A percentile compares a stretch with the other conserved stretches of the same genome.
phyloP scores from a whole-genome alignment of 371 early-diverging fungal genomes.

The Smittium culicis region DNA sequence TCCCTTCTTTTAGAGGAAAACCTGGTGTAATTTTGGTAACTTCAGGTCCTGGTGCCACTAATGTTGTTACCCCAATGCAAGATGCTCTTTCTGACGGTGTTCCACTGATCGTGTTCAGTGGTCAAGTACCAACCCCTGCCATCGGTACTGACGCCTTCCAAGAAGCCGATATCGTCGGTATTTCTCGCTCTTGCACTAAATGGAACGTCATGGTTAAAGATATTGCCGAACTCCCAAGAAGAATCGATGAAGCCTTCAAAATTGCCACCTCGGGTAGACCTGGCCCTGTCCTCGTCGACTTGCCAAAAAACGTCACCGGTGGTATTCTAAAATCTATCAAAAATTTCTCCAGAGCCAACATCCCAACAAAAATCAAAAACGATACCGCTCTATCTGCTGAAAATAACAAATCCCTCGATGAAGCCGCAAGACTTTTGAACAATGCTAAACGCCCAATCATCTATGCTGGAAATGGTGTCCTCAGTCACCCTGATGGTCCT shows the following conservation, averaged over 20 bases:
- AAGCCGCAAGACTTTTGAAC: slow-evolving; percentile 73
- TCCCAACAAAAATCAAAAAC: slow-evolving; percentile 38
- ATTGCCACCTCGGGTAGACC: slow-evolving; percentile 93
- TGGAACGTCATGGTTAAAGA: slow-evolving; percentile 98
- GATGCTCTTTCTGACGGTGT: slow-evolving; percentile 90
- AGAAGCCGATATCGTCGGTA: slow-evolving; percentile 92
- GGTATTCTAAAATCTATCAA: slow-evolving; percentile 71
- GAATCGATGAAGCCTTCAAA: slow-evolving; percentile 92
- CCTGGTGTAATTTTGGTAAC: slow-evolving; percentile 93
- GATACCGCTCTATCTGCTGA: slow-evolving; percentile 19
- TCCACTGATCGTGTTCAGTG: slow-evolving; percentile 87
- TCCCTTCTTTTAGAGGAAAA: slow-evolving; percentile 44
- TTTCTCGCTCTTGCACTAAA: slow-evolving; percentile 88
- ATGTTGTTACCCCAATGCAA: slow-evolving; percentile 92
- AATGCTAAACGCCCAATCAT: slow-evolving; percentile 80
- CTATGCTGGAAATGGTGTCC: slow-evolving; percentile 87
- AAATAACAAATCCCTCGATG: slow-evolving; percentile 30
- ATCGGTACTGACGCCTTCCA: slow-evolving; percentile 96
- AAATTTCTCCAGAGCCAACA: slow-evolving; percentile 52
- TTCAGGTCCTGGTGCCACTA: slow-evolving; percentile 96
- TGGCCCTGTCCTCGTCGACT: slow-evolving; percentile 92
- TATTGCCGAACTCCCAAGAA: slow-evolving; percentile 83
- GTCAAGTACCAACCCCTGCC: slow-evolving; percentile 82
- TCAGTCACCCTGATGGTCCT: slow-evolving; percentile 70
- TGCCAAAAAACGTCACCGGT: slow-evolving; percentile 95